Percentiles rank a stretch among this genome's conserved stretches.
These are phyloP conservation scores for Aspergillus floridensis DNA, from an alignment of 2,329 filamentous ascomycete species.

Conservation along the genomic window DNA sequence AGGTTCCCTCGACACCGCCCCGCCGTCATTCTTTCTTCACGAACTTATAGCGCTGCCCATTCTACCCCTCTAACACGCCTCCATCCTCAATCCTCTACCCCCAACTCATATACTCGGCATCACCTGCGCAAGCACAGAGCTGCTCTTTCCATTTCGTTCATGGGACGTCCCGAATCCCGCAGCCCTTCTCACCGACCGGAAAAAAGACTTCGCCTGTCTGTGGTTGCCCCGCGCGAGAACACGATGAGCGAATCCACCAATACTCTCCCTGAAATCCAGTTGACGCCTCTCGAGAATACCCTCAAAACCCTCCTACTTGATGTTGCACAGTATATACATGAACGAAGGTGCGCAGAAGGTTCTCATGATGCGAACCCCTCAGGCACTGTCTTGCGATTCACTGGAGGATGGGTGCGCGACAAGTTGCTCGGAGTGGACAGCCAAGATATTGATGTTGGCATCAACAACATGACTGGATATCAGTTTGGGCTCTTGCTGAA, in stretches of 20 bases:
- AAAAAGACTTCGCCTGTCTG: conserved; percentile 35
- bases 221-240: conserved; percentile 21
- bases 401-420: conserved; percentile 52
- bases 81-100: neutral
- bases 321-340: conserved; percentile 66
- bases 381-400: conserved; percentile 45
- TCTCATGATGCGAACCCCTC: conserved; percentile 22
- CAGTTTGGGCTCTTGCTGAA: conserved; percentile 47
- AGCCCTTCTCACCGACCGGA: conserved; percentile 23
- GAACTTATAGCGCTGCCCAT: neutral
- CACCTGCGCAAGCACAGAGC: neutral
- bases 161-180: conserved; percentile 24
- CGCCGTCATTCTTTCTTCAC: neutral
- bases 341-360: conserved; percentile 41
- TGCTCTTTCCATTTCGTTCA: conserved; percentile 18
- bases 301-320: conserved; percentile 77
- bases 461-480: conserved; percentile 50
- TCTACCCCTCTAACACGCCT: neutral
- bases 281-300: conserved; percentile 69
- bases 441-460: conserved; percentile 50
- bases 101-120: conserved; percentile 1
- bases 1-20: neutral
- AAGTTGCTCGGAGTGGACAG: conserved; percentile 48
- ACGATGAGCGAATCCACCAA: conserved; percentile 23
- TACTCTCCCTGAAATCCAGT: conserved; percentile 46